Percentiles rank a stretch among this genome's conserved stretches.
These are phyloP conservation scores for Nicotiana obtusifolia DNA, from an alignment of 257 asterid species.

Conservation along the genomic window DNA sequence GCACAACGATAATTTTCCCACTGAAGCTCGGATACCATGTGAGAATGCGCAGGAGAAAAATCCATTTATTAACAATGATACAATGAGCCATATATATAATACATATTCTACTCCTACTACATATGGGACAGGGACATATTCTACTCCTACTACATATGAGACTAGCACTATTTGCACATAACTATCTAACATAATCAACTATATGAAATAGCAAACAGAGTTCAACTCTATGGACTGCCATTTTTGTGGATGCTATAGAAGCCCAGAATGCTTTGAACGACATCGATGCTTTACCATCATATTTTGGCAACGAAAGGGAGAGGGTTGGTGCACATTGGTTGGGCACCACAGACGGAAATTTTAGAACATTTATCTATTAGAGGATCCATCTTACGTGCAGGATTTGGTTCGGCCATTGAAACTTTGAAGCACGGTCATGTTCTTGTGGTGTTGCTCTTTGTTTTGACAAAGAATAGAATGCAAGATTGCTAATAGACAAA, in stretches of 20 bases:
- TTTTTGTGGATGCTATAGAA: slow-evolving; percentile 18
- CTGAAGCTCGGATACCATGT: no score
- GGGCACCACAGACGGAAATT: slow-evolving; percentile 34
- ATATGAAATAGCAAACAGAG: slow-evolving; percentile 19
- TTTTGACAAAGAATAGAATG: slow-evolving; percentile 21
- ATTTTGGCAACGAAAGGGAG: background rate
- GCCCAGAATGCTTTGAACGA: background rate
- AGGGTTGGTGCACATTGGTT: slow-evolving; percentile 25
- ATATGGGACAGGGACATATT: no score
- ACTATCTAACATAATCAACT: no score
- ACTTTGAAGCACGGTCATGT: slow-evolving; percentile 19
- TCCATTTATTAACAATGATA: no score
- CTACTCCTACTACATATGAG: no score
- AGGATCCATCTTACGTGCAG: slow-evolving; percentile 25
- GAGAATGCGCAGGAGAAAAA: no score
- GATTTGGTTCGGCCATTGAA: slow-evolving; percentile 32
- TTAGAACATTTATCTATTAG: slow-evolving; percentile 30
- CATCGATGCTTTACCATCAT: background rate
- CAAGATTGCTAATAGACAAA: slow-evolving; percentile 33
- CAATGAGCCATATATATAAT: no score
- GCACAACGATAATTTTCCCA: no score
- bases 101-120: no score
- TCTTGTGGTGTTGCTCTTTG: slow-evolving; percentile 24
- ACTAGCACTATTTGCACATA: no score
- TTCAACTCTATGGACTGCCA: slow-evolving; percentile 18